A percentile compares a stretch with the other conserved stretches of the same genome.
Conservation (phyloP, 106 monocot genomes). For the Hemerocallis citrina region DNA sequence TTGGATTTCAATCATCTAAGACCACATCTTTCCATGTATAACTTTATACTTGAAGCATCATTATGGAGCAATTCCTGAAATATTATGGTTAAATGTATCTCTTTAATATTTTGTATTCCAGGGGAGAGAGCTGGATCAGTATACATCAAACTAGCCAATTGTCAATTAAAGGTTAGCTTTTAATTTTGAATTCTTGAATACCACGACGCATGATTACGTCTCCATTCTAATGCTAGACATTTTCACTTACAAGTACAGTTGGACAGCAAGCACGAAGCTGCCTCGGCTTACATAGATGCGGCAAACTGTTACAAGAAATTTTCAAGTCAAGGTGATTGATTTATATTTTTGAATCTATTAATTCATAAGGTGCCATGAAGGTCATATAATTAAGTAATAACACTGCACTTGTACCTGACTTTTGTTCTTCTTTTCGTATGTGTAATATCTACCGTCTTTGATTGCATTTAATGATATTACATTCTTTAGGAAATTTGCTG, state of each 20-base stretch:
- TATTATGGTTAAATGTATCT: no score
- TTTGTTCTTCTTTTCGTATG: neutral
- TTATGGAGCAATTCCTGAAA: no score
- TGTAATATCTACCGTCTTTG: neutral
- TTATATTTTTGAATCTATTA: neutral
- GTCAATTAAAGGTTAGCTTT: slow-evolving; percentile 47
- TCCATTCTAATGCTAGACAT: neutral
- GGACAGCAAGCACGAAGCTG: slow-evolving; percentile 76
- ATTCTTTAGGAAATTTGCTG: no score
- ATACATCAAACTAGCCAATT: slow-evolving; percentile 57
- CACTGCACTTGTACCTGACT: neutral
- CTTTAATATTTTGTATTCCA: neutral
- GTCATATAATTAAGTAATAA: neutral
- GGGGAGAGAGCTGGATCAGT: slow-evolving; percentile 45
- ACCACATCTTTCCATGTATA: no score
- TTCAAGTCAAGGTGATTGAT: slow-evolving; percentile 32
- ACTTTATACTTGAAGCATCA: no score
- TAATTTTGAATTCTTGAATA: neutral
- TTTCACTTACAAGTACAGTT: slow-evolving; percentile 19
- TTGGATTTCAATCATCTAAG: no score
- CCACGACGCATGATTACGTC: neutral
- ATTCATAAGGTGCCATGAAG: neutral
- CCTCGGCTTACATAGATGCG: slow-evolving; percentile 60
- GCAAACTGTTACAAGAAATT: slow-evolving; percentile 71
- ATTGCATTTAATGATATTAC: no score